These are phyloP conservation scores for Mortierella sp. DNA, from an alignment of 371 early-diverging fungal species.

Conservation along the genomic window DNA sequence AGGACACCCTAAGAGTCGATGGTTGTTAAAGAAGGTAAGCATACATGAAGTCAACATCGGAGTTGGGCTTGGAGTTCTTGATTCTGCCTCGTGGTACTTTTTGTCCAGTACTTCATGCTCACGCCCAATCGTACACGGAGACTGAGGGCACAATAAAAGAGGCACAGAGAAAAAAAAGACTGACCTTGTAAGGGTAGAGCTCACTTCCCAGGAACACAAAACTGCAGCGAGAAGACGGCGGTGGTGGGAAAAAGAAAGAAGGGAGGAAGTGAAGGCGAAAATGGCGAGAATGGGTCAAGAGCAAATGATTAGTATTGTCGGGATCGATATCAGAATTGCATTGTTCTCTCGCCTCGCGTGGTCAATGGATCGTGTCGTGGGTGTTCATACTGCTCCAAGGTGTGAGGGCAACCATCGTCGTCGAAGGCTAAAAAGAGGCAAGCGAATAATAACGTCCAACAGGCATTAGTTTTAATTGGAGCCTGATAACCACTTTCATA, in stretches of 20 bases:
- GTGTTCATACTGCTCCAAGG: constrained; percentile 75
- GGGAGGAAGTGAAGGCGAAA: neutral
- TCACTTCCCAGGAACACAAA: constrained; percentile 77
- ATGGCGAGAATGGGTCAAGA: neutral
- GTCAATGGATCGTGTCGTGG: neutral
- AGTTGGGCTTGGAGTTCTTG: constrained; percentile 12
- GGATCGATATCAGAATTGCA: neutral
- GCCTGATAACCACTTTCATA: neutral
- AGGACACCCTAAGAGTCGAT: constrained; percentile 64
- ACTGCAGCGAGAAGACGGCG: constrained; percentile 43
- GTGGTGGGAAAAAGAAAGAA: neutral
- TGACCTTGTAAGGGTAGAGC: constrained; percentile 76
- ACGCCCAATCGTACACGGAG: constrained; percentile 2
- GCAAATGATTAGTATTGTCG: neutral
- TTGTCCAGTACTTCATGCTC: neutral
- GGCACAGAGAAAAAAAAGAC: neutral
- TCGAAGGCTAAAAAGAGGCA: constrained; percentile 65
- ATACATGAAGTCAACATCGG: neutral
- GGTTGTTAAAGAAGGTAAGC: neutral
- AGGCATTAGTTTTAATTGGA: neutral
- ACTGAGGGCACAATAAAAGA: constrained; percentile 7
- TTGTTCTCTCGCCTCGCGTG: neutral
- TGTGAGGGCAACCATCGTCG: constrained; percentile 80
- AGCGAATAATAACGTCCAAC: neutral
- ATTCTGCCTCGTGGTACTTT: neutral